phyloP scores from a whole-genome alignment of 306 rosid species.

The Oemleria cerasiformis region DNA sequence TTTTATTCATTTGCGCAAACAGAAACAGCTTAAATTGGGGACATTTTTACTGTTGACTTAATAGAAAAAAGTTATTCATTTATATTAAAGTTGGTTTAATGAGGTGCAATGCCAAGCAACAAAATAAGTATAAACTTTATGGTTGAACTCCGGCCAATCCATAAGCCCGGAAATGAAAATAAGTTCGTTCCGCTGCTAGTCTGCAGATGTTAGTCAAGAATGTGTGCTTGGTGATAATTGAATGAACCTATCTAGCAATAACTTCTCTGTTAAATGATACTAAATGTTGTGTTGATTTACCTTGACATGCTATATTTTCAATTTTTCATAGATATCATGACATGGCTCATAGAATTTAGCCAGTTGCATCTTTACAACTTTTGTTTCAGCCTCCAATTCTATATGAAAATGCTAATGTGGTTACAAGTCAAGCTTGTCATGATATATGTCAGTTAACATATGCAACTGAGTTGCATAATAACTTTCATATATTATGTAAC shows the following conservation, averaged over 20 bases:
- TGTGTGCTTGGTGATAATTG: not conserved
- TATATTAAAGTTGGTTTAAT: not conserved
- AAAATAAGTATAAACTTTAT: too few species aligned
- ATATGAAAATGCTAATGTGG: not conserved
- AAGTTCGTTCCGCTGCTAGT: not conserved
- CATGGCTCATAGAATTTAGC: not conserved
- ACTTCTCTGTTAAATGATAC: not conserved
- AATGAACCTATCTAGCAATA: not conserved
- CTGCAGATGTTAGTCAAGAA: slow-evolving; percentile 1
- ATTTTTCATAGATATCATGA: not conserved
- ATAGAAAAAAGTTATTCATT: not conserved
- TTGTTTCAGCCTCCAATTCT: not conserved
- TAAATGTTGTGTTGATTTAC: slow-evolving; percentile 6
- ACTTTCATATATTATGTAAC: too few species aligned
- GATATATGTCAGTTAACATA: too few species aligned
- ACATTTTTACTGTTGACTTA: not conserved
- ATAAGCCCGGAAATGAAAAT: too few species aligned
- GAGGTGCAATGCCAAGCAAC: not conserved
- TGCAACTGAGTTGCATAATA: too few species aligned
- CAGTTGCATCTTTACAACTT: not conserved
- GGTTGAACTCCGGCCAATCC: too few species aligned
- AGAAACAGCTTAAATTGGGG: not conserved
- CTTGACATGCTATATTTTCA: slow-evolving; percentile 4
- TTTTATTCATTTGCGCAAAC: not conserved
- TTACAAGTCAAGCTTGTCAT: not conserved